Conservation (phyloP, 208 protist species). For the Crithidia expoeki region DNA sequence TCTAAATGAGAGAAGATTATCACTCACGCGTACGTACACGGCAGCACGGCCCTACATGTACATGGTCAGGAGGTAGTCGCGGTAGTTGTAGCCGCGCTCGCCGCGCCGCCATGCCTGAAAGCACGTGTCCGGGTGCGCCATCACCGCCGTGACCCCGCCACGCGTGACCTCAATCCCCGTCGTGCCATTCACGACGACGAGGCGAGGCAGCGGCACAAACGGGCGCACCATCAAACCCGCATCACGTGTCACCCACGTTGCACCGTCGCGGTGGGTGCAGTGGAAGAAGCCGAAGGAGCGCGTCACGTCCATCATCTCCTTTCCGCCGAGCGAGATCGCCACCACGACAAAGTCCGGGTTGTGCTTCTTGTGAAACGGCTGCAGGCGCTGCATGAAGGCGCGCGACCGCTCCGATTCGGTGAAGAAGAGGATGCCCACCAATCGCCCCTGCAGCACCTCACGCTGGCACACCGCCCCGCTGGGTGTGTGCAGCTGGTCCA, state of each 20-base stretch:
- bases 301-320: constrained; percentile 76
- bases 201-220: constrained; percentile 59
- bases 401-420: constrained; percentile 71
- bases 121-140: constrained; percentile 63
- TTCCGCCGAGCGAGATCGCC: constrained; percentile 57
- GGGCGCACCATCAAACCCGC: constrained; percentile 54
- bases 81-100: constrained; percentile 31
- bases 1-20: no score
- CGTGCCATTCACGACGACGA: constrained; percentile 71
- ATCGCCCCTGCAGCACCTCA: constrained; percentile 67
- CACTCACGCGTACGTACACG: no score
- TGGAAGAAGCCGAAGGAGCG: constrained; percentile 82
- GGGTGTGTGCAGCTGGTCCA: constrained; percentile 50
- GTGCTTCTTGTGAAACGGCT: constrained; percentile 54
- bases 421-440: constrained; percentile 85
- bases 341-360: constrained; percentile 79
- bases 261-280: constrained; percentile 72
- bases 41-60: constrained; percentile 5
- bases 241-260: constrained; percentile 75
- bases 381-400: constrained; percentile 67
- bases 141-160: constrained; percentile 69
- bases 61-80: constrained; percentile 24
- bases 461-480: constrained; percentile 47
- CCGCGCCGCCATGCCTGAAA: constrained; percentile 64
- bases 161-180: constrained; percentile 67